Evolutionary conservation across 306 rosid genomes (phyloP).

Genomic region (Abrus pulchellus): DNA sequence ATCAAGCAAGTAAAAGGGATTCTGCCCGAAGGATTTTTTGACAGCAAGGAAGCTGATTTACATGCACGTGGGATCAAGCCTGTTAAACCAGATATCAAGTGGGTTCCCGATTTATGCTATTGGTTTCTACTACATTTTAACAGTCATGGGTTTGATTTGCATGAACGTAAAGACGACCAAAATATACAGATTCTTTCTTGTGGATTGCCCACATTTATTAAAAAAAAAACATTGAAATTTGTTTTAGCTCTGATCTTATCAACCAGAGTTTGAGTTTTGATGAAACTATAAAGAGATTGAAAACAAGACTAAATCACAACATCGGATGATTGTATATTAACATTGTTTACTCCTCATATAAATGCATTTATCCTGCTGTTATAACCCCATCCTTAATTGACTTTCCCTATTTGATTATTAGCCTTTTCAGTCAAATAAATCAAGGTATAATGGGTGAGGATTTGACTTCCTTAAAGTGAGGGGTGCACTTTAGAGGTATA

Average conservation of each 20-base stretch:
- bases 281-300: not conserved
- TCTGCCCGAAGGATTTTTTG: slow-evolving; percentile 98
- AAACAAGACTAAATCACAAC: slow-evolving; percentile 38
- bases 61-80: slow-evolving; percentile 90
- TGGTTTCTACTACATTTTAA: slow-evolving; percentile 7
- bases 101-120: slow-evolving; percentile 53
- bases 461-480: not conserved
- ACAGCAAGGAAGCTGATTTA: slow-evolving; percentile 94
- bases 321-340: slow-evolving; percentile 6
- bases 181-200: slow-evolving; percentile 5
- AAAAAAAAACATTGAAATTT: slow-evolving; percentile 8
- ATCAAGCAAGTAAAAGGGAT: slow-evolving; percentile 71
- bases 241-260: not conserved
- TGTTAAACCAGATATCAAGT: slow-evolving; percentile 95
- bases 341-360: not conserved
- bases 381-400: slow-evolving; percentile 1
- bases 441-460: slow-evolving; percentile 3
- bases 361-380: slow-evolving; percentile 15
- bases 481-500: not conserved
- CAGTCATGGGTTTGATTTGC: slow-evolving; percentile 31
- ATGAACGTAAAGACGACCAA: slow-evolving; percentile 34
- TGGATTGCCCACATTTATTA: slow-evolving; percentile 12
- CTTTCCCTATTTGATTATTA: slow-evolving; percentile 12
- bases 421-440: slow-evolving; percentile 18
- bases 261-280: slow-evolving; percentile 22